Base-by-base conservation (phyloP, 306 rosid species). In the Alnus glutinosa region DNA sequence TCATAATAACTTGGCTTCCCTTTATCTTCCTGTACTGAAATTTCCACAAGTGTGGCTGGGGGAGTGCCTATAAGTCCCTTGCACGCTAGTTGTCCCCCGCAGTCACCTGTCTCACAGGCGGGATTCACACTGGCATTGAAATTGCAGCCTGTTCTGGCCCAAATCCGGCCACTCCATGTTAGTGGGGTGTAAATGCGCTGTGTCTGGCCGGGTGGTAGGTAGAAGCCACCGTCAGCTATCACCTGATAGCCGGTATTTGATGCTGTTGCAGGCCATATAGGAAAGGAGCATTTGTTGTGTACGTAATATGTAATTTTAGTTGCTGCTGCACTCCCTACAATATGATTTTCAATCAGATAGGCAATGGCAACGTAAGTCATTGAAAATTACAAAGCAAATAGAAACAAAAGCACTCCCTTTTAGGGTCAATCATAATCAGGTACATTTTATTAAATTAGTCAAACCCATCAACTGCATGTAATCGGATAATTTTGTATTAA, bases 241-340 rank as follows among this genome's bases (percentile, higher is more conserved):
- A 93, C 75, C 13, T 98, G 88, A 1, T 87, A 88, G 34, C 93
- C 98, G 15, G 3, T 71, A 87, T 95, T 95, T 28, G 99, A 78
- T 15, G 99, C 98, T 0, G 92, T 87, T 63, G 94, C 98, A 37
- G 98, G 98, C 99, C 99, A 95, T 76, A 95, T 86, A 59, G 97
- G 88, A 70, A 90, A 93, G 28, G 92, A 73, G 62, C 99, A 95
- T 78, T 87, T 93, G 71, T 95, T 95, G 47, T 83, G 93, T 28
- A 89, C 77, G 81, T 87, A 77, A 70, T 91, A 82, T n/a, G 86
- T 69, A 0, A 87, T 90, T 19, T 85, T 83, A 51, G 85, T 87
- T 3, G 92, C 92, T 49, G 44, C 80, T 30, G 75, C 87, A 34
- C 34, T 44, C 13, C 93, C 98, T 92, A 79, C 69, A 69, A 52